Percentiles rank a stretch among this genome's conserved stretches.
Evolutionary conservation across 2,329 filamentous ascomycete genomes (phyloP).

Genomic region (Cordyceps sp.): DNA sequence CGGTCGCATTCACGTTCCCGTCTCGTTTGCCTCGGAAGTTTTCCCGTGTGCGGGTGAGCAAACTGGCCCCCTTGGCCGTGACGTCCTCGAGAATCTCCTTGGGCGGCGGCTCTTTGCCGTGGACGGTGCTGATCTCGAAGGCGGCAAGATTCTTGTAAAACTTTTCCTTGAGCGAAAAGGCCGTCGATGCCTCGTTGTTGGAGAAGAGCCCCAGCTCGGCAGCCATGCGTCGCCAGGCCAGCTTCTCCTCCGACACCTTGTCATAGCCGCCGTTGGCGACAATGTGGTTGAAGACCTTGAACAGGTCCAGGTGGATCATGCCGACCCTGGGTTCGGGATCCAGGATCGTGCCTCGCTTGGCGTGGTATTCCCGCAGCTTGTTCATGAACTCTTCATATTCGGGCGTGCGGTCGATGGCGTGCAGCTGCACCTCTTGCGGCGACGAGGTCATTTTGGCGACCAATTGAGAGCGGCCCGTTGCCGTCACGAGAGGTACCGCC

Average conservation of each 20-base stretch:
- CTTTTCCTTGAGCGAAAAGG: conserved; percentile 70
- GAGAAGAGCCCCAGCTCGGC: conserved; percentile 60
- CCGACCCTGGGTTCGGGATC: conserved; percentile 73
- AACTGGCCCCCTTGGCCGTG: conserved; percentile 66
- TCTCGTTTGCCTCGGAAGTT: conserved; percentile 44
- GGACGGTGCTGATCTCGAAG: conserved; percentile 67
- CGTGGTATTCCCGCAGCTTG: conserved; percentile 56
- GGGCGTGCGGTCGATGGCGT: conserved; percentile 39
- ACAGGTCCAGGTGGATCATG: conserved; percentile 56
- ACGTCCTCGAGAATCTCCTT: conserved; percentile 79
- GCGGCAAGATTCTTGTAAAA: conserved; percentile 84
- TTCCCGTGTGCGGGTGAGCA: conserved; percentile 64
- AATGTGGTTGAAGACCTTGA: conserved; percentile 64
- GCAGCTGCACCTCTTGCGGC: conserved; percentile 19
- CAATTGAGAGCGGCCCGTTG: not conserved
- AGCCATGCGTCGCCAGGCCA: conserved; percentile 70
- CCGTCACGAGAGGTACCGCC: no score
- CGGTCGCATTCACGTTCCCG: conserved; percentile 32
- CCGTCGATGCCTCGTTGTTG: conserved; percentile 63
- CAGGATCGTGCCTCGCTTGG: conserved; percentile 61
- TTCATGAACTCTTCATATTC: conserved; percentile 71
- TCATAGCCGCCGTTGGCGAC: conserved; percentile 72
- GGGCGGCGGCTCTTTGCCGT: conserved; percentile 67
- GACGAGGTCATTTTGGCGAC: conserved; percentile 7
- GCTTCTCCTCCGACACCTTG: conserved; percentile 65